Base-by-base conservation (phyloP, 129 eudicot species). In the Deinandra increscens region DNA sequence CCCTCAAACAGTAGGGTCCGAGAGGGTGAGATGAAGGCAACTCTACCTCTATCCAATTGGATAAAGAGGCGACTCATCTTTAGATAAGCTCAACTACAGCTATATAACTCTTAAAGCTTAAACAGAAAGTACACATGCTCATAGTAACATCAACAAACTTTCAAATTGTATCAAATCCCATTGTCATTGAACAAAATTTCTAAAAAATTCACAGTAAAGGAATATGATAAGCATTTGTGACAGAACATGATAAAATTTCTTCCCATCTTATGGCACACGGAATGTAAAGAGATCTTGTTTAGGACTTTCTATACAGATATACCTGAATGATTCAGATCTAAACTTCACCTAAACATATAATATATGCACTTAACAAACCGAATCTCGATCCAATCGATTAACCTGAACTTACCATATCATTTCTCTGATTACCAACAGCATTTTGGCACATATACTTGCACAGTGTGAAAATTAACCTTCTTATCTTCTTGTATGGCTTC, bases 281-380 rank as follows among this genome's bases (percentile, higher is more conserved):
- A 18, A 49, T 31, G 31, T 51, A 20, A 20, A 6, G 5, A 50
- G 37, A 51, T 36, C 73, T 6, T 15, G 34, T 33, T 8, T 36
- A 53, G 15, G 46, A 17, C 74, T 9, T 17, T 7, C 50, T 34
- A 19, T 51, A 68, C 31, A 46, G 31, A 43, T 69, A 38, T 38
- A 41, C 64, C 14, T 38, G 42, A 33, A 70, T 70, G 41, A 70
- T 29, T 70, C 18, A 70, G 66, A 55, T 70, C 75, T 38, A 70
- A 42, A 42, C 66, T 13, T 41, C 66, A 70, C 66, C 51, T 55
- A 56, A 5, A 29, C 64, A 39, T n/a, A 55, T 70, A 55, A 39
- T 55, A 29, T 56, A 70, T 12, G 20, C 22, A 23, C 48, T 56
- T 41, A 6, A 70, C 8, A 42, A 56, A 39, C 6, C 5, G 20